phyloP scores from a whole-genome alignment of 805 yeast genomes.

The Pachysolen tannophilus region DNA sequence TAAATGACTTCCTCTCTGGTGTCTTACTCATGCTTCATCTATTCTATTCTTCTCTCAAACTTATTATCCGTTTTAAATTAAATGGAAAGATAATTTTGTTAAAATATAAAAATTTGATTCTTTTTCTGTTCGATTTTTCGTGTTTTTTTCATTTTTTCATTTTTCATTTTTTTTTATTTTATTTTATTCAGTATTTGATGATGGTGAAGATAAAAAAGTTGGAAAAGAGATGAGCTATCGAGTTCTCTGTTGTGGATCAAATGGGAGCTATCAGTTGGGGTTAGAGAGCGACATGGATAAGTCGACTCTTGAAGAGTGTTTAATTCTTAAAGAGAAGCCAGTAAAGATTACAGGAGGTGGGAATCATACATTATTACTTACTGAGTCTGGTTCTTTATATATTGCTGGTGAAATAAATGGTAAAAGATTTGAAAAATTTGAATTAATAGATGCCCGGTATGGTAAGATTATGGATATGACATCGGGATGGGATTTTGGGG shows the following conservation, averaged over 20 bases:
- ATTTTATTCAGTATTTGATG: too few species aligned
- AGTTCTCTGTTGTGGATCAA: conserved; percentile 48
- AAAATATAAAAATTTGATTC: too few species aligned
- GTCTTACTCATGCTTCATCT: conserved; percentile 10
- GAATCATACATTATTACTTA: conserved; percentile 66
- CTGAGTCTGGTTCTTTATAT: conserved; percentile 45
- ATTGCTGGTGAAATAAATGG: conserved; percentile 49
- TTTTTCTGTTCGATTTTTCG: too few species aligned
- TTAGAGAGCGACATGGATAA: conserved; percentile 43
- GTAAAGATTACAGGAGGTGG: conserved; percentile 68
- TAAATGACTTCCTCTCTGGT: conserved; percentile 18
- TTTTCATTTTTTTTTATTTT: too few species aligned
- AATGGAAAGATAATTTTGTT: too few species aligned
- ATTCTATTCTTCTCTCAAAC: too few species aligned
- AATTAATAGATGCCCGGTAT: conserved; percentile 2
- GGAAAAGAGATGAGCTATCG: too few species aligned
- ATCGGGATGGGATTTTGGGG: conserved; percentile 78
- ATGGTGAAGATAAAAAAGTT: too few species aligned
- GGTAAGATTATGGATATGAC: conserved; percentile 37
- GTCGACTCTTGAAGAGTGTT: conserved; percentile 16
- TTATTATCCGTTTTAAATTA: too few species aligned
- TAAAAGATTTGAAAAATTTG: neutral
- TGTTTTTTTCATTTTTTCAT: too few species aligned
- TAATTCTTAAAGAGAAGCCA: conserved; percentile 18
- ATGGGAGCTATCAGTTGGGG: conserved; percentile 76